These are phyloP conservation scores for Colletotrichum coccodes DNA, from an alignment of 2,329 filamentous ascomycete genomes.

Conservation along the genomic window DNA sequence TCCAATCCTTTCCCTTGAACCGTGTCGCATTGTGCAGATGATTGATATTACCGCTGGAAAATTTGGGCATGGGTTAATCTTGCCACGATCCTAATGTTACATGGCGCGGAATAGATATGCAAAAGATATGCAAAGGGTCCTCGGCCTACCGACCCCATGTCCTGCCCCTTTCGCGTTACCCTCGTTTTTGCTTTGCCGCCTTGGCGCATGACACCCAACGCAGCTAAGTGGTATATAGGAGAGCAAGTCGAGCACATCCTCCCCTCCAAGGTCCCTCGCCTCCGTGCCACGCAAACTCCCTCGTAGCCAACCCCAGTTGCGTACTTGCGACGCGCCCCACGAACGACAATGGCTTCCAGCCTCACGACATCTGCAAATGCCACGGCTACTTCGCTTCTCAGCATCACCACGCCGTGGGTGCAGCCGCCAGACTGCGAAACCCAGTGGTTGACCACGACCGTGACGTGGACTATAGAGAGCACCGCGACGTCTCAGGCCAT, in stretches of 20 bases:
- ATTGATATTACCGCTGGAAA: too few species aligned
- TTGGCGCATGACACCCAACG: background rate
- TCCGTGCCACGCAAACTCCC: background rate
- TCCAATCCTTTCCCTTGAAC: too few species aligned
- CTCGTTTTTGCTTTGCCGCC: conserved; percentile 6
- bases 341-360: background rate
- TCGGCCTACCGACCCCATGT: conserved; percentile 9
- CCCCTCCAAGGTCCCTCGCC: background rate
- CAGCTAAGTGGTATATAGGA: background rate
- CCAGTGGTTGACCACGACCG: background rate
- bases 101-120: too few species aligned
- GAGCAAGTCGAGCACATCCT: background rate
- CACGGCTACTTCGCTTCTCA: background rate
- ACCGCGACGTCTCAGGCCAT: background rate
- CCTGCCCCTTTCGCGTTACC: background rate
- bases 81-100: too few species aligned
- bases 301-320: background rate
- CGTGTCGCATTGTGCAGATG: too few species aligned
- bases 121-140: background rate
- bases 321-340: background rate
- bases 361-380: background rate
- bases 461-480: background rate
- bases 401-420: conserved; percentile 24
- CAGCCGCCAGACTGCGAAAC: conserved; percentile 9
- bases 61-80: too few species aligned